Conservation (phyloP, 257 asterid species). For the Buddleja alternifolia region DNA sequence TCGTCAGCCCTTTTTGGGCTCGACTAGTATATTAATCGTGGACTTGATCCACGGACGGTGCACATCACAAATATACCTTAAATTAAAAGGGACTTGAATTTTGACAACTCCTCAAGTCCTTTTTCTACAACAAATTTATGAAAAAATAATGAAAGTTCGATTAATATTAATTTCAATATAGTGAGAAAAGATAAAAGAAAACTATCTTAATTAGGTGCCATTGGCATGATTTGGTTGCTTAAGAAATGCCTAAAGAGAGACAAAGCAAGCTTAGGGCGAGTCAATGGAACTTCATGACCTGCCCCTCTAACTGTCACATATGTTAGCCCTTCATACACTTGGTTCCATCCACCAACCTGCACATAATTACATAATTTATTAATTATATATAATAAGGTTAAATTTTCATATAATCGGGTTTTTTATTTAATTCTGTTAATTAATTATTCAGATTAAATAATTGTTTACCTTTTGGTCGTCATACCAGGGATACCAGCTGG, state of each 20-base stretch:
- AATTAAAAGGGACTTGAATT: too few relatives aligned
- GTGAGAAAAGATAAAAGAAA: not conserved
- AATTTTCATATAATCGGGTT: too few relatives aligned
- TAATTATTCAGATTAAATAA: not conserved
- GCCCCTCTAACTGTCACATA: constrained; percentile 67
- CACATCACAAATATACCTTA: too few relatives aligned
- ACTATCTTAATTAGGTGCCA: constrained; percentile 23
- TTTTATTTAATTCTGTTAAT: not conserved
- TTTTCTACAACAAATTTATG: too few relatives aligned
- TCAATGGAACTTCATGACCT: constrained; percentile 71
- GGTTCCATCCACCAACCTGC: constrained; percentile 80
- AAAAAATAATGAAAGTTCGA: not conserved
- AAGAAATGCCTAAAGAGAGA: constrained; percentile 55
- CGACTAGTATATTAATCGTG: too few relatives aligned
- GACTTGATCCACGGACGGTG: too few relatives aligned
- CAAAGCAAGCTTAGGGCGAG: constrained; percentile 53
- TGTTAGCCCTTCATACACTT: constrained; percentile 59
- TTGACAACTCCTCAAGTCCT: not conserved
- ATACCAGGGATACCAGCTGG: constrained; percentile 66
- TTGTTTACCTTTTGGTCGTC: constrained; percentile 45
- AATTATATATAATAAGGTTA: too few relatives aligned
- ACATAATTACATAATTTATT: not conserved
- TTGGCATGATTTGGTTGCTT: constrained; percentile 41
- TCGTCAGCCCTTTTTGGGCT: too few relatives aligned
- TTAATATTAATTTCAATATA: not conserved